Evolutionary conservation across 805 yeast species (phyloP).

Genomic region (Pichia eremophila): DNA sequence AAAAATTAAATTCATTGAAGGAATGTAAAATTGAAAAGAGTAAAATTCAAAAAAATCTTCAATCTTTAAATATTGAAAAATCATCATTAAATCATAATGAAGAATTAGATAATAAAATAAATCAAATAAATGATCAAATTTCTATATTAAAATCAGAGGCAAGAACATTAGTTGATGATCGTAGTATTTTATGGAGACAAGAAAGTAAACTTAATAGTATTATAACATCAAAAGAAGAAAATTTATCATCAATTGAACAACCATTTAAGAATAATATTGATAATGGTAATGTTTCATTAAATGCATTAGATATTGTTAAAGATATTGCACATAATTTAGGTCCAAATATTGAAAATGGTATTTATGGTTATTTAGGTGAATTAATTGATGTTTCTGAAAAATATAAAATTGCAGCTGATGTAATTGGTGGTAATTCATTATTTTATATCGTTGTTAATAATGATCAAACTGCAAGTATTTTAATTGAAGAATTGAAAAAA

Average conservation of each 20-base stretch:
- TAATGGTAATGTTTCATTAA: constrained; percentile 51
- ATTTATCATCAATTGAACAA: constrained; percentile 44
- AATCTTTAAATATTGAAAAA: background rate
- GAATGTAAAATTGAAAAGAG: constrained; percentile 30
- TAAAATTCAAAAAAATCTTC: constrained; percentile 23
- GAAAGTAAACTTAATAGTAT: constrained; percentile 58
- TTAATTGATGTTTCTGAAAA: constrained; percentile 72
- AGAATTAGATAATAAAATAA: constrained; percentile 21
- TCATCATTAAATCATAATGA: constrained; percentile 6
- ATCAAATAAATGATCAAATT: constrained; percentile 16
- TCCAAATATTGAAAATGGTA: constrained; percentile 35
- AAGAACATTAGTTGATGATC: constrained; percentile 45
- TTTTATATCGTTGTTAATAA: constrained; percentile 86
- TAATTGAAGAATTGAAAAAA: constrained; percentile 68
- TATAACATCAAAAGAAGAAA: constrained; percentile 43
- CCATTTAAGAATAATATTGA: constrained; percentile 66
- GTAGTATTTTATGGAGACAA: constrained; percentile 71
- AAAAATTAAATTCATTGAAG: constrained; percentile 23
- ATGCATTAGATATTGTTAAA: constrained; percentile 62
- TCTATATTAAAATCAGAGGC: constrained; percentile 30
- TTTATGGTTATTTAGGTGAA: constrained; percentile 81
- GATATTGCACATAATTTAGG: constrained; percentile 52
- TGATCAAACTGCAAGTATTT: constrained; percentile 69
- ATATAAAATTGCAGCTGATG: constrained; percentile 80
- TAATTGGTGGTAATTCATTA: constrained; percentile 76